A percentile compares a stretch with the other conserved stretches of the same genome.
phyloP scores from a whole-genome alignment of 2,329 filamentous ascomycete species.

The Zymoseptoria brevis region DNA sequence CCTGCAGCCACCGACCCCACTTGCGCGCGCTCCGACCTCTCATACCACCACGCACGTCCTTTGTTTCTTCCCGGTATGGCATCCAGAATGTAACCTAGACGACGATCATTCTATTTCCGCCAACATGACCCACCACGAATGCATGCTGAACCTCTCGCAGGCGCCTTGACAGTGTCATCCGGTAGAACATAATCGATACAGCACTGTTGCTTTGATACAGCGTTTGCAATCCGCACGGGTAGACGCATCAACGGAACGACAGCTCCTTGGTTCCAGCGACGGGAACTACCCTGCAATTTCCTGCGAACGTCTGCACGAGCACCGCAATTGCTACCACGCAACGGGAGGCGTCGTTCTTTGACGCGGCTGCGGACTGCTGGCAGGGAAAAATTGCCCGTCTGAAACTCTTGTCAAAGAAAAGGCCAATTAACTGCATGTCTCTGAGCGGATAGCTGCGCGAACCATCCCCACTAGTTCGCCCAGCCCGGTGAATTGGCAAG shows the following conservation, averaged over 20 bases:
- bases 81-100: constrained; percentile 14
- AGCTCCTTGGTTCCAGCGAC: constrained; percentile 25
- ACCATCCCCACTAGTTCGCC: constrained; percentile 18
- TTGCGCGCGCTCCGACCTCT: constrained; percentile 11
- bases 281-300: constrained; percentile 31
- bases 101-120: constrained; percentile 8
- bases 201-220: constrained; percentile 22
- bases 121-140: constrained; percentile 8
- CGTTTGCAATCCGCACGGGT: constrained; percentile 23
- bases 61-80: constrained; percentile 19
- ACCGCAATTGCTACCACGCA: constrained; percentile 17
- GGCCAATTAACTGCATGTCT: constrained; percentile 27
- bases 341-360: constrained; percentile 17
- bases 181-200: constrained; percentile 23
- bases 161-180: constrained; percentile 14
- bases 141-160: constrained; percentile 16
- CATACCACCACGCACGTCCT: constrained; percentile 6
- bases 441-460: constrained; percentile 26
- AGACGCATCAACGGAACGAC: constrained; percentile 27
- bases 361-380: constrained; percentile 11
- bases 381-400: constrained; percentile 16
- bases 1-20: constrained; percentile 17
- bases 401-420: constrained; percentile 24
- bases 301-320: constrained; percentile 31
- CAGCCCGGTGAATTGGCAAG: constrained; percentile 13